Base-by-base conservation (phyloP, 2,329 filamentous ascomycete genomes). In the Xylaria sp. region DNA sequence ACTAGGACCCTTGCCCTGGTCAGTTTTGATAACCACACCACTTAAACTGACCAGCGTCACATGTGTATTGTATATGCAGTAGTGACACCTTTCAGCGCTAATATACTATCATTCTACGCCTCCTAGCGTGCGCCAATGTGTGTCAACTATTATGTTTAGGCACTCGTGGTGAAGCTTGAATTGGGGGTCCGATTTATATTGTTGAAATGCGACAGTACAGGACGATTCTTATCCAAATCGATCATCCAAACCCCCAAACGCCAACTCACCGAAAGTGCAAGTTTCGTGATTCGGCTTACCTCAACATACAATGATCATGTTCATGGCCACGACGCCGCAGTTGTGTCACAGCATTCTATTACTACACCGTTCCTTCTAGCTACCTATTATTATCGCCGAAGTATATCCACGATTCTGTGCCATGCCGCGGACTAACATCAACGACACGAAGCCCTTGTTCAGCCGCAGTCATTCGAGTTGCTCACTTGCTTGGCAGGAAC, bases 401-500 rank as follows among this genome's bases (percentile, higher is more conserved):
- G 35, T 27, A 5, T 27, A 27, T 16, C n/a, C n/a, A 40, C n/a
- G 13, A 16, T 25, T 25, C 21, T 23, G 32, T 9, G 21, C n/a
- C 10, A 50, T 9, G 35, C 27, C 1, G 12, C 29, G 9, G 21
- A 23, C 25, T 12, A 40, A 63, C 47, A 21, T 18, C 21, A 10
- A 63, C 21, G 23, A 42, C 16, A 59, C 23, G 23, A 54, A 44
- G 9, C 37, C 21, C 29, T 4, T n/a, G 27, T 65, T 65, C 51
- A 65, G 66, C 61, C 35, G 51, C 57, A 51, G 23, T 53, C 32
- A 23, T 44, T 42, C 44, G 42, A 58, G 32, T 44, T 23, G 21
- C 48, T 37, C 13, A 37, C 54, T 47, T 57, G n/a, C 54, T 44
- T 57, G n/a, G 23, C 23, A 68, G 27, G 27, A 32, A 8, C 18